Base-by-base conservation (phyloP, 2,329 filamentous ascomycete genomes). In the Fusarium sp. region DNA sequence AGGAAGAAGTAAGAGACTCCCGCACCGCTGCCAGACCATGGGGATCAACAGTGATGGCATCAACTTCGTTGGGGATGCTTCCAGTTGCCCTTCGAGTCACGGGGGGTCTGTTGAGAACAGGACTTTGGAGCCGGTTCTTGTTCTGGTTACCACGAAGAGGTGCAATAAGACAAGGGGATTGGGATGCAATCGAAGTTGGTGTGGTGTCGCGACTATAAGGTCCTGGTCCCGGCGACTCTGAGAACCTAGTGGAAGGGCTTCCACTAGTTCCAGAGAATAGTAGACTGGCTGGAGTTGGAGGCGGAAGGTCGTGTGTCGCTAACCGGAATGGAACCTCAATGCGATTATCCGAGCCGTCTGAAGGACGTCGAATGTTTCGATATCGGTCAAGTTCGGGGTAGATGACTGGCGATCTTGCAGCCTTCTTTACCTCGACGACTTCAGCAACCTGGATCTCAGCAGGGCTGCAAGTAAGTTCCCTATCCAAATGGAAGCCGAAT, bases 191-290 rank as follows among this genome's bases (percentile, higher is more conserved):
- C 11, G 92, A 94, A 6, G 91, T 94, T 8, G 92, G 92, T 5
- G 92, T 94, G 1, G 92, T 94, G 62, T 92, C 91, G 66, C 92
- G 86, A 75, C 92, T 94, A 78, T 93, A 94, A 7, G 88, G 81
- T 3, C 90, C 88, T 13, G 91, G 88, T 2, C 88, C 87, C 2
- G 89, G 89, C 1, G 92, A 94, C 57, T 89, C 92, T 3, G 91
- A 93, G 73, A 92, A 94, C 64, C 90, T 84, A 3, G 92, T 94
- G 6, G 92, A 94, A 38, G 92, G 91, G 61, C 91, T 94, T 24
- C 84, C 88, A 64, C 91, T 93, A 54, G 89, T 84, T 42, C 85
- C 85, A 0, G 88, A 89, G 53, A 91, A 89, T 9, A 88, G 80
- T n/a, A 77, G 44, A 28, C 78, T 81, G 17, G 71, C 77, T 10